Conservation (phyloP, 805 yeast genomes). For the Candida bentonensis region DNA sequence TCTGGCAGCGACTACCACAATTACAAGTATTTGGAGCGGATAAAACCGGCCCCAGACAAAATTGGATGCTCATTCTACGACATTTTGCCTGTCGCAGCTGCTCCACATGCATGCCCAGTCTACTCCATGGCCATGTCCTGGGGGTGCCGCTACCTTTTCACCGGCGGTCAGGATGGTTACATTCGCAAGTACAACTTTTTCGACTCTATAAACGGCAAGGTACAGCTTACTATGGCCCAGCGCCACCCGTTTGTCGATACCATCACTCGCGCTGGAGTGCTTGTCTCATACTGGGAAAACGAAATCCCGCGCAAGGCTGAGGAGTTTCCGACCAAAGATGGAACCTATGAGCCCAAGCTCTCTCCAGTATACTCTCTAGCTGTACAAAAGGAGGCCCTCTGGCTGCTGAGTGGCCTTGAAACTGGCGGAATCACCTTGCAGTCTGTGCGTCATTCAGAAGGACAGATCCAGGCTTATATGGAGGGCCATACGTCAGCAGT, state of each 20-base stretch:
- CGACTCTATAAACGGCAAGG: constrained; percentile 72
- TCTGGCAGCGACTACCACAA: constrained; percentile 16
- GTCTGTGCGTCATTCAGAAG: constrained; percentile 72
- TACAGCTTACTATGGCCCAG: constrained; percentile 82
- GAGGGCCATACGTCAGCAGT: constrained; percentile 60
- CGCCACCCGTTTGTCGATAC: constrained; percentile 80
- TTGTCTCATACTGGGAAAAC: constrained; percentile 86
- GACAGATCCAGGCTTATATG: constrained; percentile 65
- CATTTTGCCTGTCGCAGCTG: constrained; percentile 74
- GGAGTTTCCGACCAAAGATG: constrained; percentile 27
- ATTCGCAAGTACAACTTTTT: constrained; percentile 80
- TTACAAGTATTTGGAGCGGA: constrained; percentile 6
- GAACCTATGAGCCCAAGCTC: constrained; percentile 26
- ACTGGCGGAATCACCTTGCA: constrained; percentile 78
- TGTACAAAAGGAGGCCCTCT: constrained; percentile 66
- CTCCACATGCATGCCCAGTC: constrained; percentile 67
- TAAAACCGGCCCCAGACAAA: constrained; percentile 29
- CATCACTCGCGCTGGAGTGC: constrained; percentile 69
- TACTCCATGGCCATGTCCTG: constrained; percentile 64
- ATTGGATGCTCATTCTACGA: constrained; percentile 44
- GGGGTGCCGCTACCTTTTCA: constrained; percentile 75
- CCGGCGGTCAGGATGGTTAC: constrained; percentile 95
- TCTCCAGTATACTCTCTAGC: constrained; percentile 85
- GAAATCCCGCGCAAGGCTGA: constrained; percentile 62
- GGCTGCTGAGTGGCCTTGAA: constrained; percentile 70